phyloP scores from a whole-genome alignment of 352 stramenopile species.

The Nothophytophthora sp. region DNA sequence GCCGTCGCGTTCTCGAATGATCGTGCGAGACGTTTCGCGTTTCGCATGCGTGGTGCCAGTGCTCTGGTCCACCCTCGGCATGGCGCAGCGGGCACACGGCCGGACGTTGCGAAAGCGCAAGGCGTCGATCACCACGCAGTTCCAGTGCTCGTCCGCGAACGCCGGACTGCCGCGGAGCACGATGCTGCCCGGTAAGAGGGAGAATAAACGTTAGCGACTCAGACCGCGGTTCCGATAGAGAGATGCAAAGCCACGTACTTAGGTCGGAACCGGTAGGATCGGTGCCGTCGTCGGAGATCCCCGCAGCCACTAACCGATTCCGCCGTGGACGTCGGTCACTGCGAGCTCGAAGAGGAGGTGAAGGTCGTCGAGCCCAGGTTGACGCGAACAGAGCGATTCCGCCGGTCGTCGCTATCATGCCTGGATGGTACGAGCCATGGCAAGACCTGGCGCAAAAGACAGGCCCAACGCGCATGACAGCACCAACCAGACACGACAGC shows the following conservation, averaged over 20 bases:
- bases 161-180: slow-evolving; percentile 60
- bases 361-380: too few species aligned
- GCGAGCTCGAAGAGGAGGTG: too few species aligned
- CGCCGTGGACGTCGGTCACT: too few species aligned
- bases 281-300: too few species aligned
- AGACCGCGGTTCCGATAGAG: neutral
- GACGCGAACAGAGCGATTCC: too few species aligned
- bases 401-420: too few species aligned
- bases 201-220: neutral
- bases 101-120: slow-evolving; percentile 74
- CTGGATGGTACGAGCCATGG: too few species aligned
- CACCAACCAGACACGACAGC: too few species aligned
- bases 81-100: slow-evolving; percentile 70
- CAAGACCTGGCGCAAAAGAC: too few species aligned
- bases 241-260: slow-evolving; percentile 38
- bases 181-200: slow-evolving; percentile 55
- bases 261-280: slow-evolving; percentile 81
- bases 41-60: slow-evolving; percentile 52
- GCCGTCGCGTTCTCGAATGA: slow-evolving; percentile 61
- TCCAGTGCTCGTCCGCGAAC: slow-evolving; percentile 82
- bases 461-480: too few species aligned
- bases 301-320: too few species aligned
- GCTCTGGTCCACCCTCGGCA: slow-evolving; percentile 74
- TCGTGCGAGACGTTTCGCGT: slow-evolving; percentile 51
- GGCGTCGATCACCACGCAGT: slow-evolving; percentile 51